These are phyloP conservation scores for Zymoseptoria tritici DNA, from an alignment of 2,329 filamentous ascomycete species.

Conservation along the genomic window DNA sequence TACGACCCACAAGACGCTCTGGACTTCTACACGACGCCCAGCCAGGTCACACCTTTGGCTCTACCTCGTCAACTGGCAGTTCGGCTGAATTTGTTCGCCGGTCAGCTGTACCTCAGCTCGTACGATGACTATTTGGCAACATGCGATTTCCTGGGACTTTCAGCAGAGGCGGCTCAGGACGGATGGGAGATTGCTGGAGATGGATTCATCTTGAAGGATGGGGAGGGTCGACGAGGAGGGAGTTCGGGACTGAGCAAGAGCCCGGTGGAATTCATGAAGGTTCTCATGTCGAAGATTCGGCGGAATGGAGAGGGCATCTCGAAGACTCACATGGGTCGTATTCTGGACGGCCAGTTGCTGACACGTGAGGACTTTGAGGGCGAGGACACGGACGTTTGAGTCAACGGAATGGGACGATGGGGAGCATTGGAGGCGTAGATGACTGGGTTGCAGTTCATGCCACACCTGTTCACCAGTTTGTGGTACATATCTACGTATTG, in stretches of 20 bases:
- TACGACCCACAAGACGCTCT: constrained; percentile 40
- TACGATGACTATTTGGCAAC: constrained; percentile 45
- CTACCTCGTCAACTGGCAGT: constrained; percentile 29
- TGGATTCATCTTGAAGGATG: constrained; percentile 20
- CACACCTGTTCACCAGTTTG: too few species aligned
- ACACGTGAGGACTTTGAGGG: constrained; percentile 7
- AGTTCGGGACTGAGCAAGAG: constrained; percentile 4
- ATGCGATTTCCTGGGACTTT: constrained; percentile 13
- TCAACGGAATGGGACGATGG: too few species aligned
- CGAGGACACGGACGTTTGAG: neutral
- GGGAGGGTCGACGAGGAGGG: constrained; percentile 6
- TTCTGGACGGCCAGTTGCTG: constrained; percentile 18
- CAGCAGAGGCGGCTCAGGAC: constrained; percentile 3
- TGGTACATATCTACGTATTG: too few species aligned
- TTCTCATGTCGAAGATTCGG: constrained; percentile 17
- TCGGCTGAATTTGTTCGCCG: constrained; percentile 59
- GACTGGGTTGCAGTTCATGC: too few species aligned
- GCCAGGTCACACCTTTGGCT: neutral
- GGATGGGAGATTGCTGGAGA: constrained; percentile 17
- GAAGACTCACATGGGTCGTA: constrained; percentile 22
- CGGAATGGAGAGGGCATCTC: constrained; percentile 18
- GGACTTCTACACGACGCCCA: constrained; percentile 23
- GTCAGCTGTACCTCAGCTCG: constrained; percentile 55
- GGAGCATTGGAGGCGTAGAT: too few species aligned
- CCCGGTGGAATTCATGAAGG: constrained; percentile 20